phyloP scores from a whole-genome alignment of 2,329 filamentous ascomycete genomes.

The Colletotrichum sp. region DNA sequence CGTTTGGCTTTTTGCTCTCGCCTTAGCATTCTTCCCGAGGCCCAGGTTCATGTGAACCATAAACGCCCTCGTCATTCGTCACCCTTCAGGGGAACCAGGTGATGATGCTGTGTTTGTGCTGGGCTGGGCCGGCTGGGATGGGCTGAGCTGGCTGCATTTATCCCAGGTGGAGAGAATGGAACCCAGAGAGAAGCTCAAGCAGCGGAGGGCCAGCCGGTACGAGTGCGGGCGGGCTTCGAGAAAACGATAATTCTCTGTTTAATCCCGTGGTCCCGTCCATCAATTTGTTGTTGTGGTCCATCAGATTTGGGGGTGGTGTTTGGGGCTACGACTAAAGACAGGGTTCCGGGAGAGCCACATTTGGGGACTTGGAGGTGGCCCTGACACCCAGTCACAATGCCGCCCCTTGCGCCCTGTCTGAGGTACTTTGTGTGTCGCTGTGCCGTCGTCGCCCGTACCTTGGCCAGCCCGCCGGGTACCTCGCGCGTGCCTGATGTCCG shows the following conservation, averaged over 20 bases:
- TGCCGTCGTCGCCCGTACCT: not conserved
- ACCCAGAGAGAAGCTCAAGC: not conserved
- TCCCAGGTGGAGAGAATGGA: not conserved
- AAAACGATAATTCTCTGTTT: slow-evolving; percentile 18
- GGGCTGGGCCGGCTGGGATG: not conserved
- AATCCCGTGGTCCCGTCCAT: slow-evolving; percentile 13
- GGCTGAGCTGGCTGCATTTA: not conserved
- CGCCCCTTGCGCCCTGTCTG: slow-evolving; percentile 17
- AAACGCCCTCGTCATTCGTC: not conserved
- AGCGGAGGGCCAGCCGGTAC: not conserved
- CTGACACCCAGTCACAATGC: slow-evolving; percentile 18
- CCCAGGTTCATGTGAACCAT: not conserved
- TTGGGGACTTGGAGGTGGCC: slow-evolving; percentile 15
- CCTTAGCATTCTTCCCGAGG: not conserved
- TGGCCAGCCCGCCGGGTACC: not conserved
- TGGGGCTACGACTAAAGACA: slow-evolving; percentile 17
- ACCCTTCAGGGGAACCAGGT: not conserved
- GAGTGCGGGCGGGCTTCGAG: slow-evolving; percentile 10
- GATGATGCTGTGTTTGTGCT: not conserved
- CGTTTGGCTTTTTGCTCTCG: not conserved
- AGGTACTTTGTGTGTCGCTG: not conserved
- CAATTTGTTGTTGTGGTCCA: slow-evolving; percentile 20
- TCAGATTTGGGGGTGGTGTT: slow-evolving; percentile 13
- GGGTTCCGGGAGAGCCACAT: slow-evolving; percentile 17
- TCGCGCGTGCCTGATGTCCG: not conserved